Evolutionary conservation across 116 monocot genomes (phyloP).

Genomic region (Papilionanthe hybrid): DNA sequence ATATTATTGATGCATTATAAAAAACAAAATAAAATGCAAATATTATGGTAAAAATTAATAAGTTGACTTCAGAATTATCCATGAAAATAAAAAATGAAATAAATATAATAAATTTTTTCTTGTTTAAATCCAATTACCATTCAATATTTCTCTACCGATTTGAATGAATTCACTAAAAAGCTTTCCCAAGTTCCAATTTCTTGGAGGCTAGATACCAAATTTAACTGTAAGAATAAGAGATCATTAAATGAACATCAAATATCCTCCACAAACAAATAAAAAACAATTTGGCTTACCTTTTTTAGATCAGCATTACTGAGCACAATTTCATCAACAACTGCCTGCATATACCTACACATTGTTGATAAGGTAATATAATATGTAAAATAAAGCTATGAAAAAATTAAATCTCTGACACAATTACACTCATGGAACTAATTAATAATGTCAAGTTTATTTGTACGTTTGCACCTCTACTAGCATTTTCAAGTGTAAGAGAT

Average conservation of each 20-base stretch:
- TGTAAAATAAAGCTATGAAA: too few relatives aligned
- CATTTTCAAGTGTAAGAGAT: too few relatives aligned
- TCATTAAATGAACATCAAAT: neutral
- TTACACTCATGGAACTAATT: too few relatives aligned
- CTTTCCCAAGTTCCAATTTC: constrained; percentile 61
- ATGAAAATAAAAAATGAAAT: constrained; percentile 3
- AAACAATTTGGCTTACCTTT: constrained; percentile 36
- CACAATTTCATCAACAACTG: constrained; percentile 88
- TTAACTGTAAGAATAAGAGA: constrained; percentile 3
- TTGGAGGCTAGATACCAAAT: constrained; percentile 59
- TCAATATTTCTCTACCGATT: constrained; percentile 53
- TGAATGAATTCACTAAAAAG: constrained; percentile 69
- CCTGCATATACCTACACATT: constrained; percentile 99
- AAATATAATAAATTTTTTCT: neutral
- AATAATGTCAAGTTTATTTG: too few relatives aligned
- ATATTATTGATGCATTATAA: constrained; percentile 1
- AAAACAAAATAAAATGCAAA: neutral
- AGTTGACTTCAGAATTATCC: neutral
- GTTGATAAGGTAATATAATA: too few relatives aligned
- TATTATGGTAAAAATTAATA: neutral
- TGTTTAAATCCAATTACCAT: constrained; percentile 42
- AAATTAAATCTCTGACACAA: too few relatives aligned
- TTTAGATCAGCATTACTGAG: constrained; percentile 55
- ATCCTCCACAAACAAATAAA: neutral
- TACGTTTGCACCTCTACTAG: too few relatives aligned